Percentiles rank a stretch among this genome's conserved stretches.
Evolutionary conservation across 2,329 filamentous ascomycete species (phyloP).

Genomic region (Botryosphaeria dothidea): DNA sequence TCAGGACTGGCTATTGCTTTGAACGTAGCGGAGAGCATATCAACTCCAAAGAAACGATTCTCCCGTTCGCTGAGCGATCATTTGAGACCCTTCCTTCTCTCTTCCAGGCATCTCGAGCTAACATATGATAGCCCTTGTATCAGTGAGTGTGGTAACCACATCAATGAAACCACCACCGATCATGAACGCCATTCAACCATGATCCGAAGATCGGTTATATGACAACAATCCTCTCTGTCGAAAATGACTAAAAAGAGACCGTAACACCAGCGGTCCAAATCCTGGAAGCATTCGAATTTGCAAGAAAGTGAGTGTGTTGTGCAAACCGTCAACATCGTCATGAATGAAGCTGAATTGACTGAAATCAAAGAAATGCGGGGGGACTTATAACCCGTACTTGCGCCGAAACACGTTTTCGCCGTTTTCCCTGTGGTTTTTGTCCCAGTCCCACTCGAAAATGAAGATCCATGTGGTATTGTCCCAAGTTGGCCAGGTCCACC

Average conservation of each 20-base stretch:
- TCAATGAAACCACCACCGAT: neutral
- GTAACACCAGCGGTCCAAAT: neutral
- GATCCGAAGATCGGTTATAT: neutral
- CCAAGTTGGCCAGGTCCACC: slow-evolving; percentile 4
- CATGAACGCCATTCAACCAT: slow-evolving; percentile 1
- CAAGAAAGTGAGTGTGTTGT: slow-evolving; percentile 8
- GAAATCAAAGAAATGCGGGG: neutral
- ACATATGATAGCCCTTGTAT: neutral
- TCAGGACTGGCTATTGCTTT: slow-evolving; percentile 3
- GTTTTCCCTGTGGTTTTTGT: slow-evolving; percentile 6
- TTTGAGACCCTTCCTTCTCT: neutral
- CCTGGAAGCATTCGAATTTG: neutral
- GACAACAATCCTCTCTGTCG: neutral
- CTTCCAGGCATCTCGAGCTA: slow-evolving; percentile 10
- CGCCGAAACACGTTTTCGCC: slow-evolving; percentile 16
- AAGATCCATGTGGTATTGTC: slow-evolving; percentile 1
- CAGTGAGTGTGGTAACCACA: neutral
- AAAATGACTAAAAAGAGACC: neutral
- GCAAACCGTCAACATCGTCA: slow-evolving; percentile 1
- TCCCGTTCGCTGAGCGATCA: neutral
- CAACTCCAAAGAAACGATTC: neutral
- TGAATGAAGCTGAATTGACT: neutral
- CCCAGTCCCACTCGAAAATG: slow-evolving; percentile 5
- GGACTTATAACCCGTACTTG: slow-evolving; percentile 11
- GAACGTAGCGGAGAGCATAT: slow-evolving; percentile 1